Conservation (phyloP, 768 basidiomycete genomes). For the Boletus reticulatus region DNA sequence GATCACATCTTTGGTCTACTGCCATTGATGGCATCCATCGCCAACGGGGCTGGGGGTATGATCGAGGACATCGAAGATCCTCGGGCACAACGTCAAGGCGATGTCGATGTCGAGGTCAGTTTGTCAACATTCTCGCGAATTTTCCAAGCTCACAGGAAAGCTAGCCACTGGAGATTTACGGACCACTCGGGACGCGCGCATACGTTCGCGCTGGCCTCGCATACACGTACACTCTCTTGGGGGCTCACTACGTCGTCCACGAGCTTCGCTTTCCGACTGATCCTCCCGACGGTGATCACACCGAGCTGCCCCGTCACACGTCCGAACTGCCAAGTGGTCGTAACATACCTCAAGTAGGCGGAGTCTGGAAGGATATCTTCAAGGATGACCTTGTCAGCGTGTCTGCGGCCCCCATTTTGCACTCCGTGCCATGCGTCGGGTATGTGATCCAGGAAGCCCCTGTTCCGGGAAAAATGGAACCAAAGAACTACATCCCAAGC, state of each 20-base stretch:
- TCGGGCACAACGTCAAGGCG: constrained; percentile 33
- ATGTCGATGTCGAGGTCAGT: constrained; percentile 17
- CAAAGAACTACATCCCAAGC: constrained; percentile 61
- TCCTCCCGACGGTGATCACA: constrained; percentile 48
- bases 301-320: constrained; percentile 43
- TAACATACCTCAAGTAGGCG: constrained; percentile 58
- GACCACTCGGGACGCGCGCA: constrained; percentile 78
- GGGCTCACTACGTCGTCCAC: constrained; percentile 73
- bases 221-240: constrained; percentile 69
- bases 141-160: constrained; percentile 8
- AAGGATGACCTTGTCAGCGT: constrained; percentile 55
- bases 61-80: constrained; percentile 59
- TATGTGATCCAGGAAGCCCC: constrained; percentile 71
- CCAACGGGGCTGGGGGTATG: constrained; percentile 75
- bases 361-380: constrained; percentile 68
- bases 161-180: constrained; percentile 80
- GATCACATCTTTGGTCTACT: constrained; percentile 80
- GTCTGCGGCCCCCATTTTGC: constrained; percentile 73
- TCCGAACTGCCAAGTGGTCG: constrained; percentile 60
- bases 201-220: constrained; percentile 69
- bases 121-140: neutral
- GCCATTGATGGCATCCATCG: constrained; percentile 62
- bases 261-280: constrained; percentile 72
- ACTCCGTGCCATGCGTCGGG: constrained; percentile 81
- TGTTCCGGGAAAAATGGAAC: constrained; percentile 75